Conservation (phyloP, 441 rosid species). For the Populus hybrid region DNA sequence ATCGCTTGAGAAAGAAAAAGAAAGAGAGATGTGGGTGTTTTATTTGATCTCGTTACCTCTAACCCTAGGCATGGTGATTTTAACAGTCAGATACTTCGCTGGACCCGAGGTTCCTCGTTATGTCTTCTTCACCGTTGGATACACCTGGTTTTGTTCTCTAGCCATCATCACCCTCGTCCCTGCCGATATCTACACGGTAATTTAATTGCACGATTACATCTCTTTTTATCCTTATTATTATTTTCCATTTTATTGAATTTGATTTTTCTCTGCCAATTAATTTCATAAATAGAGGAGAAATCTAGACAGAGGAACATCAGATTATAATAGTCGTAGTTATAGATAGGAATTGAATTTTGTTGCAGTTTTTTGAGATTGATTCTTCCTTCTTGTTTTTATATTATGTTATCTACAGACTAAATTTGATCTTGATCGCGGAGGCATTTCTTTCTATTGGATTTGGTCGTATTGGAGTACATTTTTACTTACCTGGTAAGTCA, state of each 20-base stretch:
- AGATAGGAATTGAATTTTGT: not conserved
- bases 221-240: not conserved
- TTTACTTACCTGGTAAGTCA: slow-evolving; percentile 88
- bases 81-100: slow-evolving; percentile 81
- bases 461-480: slow-evolving; percentile 99
- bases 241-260: not conserved
- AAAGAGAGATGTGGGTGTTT: slow-evolving; percentile 83
- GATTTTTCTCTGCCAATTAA: not conserved
- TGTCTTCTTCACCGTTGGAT: slow-evolving; percentile 84
- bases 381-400: not conserved
- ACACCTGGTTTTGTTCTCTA: slow-evolving; percentile 98
- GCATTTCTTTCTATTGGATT: slow-evolving; percentile 92
- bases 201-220: not conserved
- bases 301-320: not conserved
- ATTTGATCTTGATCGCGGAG: slow-evolving; percentile 54
- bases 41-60: slow-evolving; percentile 94
- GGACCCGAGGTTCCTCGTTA: slow-evolving; percentile 94
- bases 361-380: not conserved
- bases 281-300: not conserved
- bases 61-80: slow-evolving; percentile 86
- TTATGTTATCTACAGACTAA: slow-evolving; percentile 43
- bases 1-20: not conserved
- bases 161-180: slow-evolving; percentile 96
- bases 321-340: not conserved
- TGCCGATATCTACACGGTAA: slow-evolving; percentile 94